These are phyloP conservation scores for Trichosporon ovoides DNA, from an alignment of 1,284 basidiomycete genomes.

Conservation along the genomic window DNA sequence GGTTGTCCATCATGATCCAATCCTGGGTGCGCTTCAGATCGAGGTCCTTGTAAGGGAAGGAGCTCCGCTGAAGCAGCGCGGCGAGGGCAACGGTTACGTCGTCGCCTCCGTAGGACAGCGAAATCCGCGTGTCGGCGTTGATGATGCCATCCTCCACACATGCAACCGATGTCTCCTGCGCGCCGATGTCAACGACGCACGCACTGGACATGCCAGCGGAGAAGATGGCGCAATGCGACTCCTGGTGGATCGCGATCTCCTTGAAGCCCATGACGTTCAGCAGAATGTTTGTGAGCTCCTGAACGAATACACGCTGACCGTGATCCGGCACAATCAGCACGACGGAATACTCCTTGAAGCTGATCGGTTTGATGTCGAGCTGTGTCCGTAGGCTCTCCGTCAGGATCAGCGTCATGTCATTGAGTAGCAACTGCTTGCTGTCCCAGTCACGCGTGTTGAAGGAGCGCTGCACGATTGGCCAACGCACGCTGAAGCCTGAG, in stretches of 20 bases:
- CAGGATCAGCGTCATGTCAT: slow-evolving; percentile 72
- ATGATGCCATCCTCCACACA: slow-evolving; percentile 95
- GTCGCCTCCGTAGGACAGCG: slow-evolving; percentile 82
- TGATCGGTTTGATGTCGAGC: slow-evolving; percentile 56
- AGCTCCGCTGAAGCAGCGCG: slow-evolving; percentile 70
- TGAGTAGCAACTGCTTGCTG: slow-evolving; percentile 62
- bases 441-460: slow-evolving; percentile 76
- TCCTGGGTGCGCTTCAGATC: slow-evolving; percentile 72
- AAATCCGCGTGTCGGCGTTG: slow-evolving; percentile 79
- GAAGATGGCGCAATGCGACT: slow-evolving; percentile 88
- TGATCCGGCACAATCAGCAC: slow-evolving; percentile 90
- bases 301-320: slow-evolving; percentile 77
- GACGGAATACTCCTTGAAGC: slow-evolving; percentile 74
- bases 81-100: slow-evolving; percentile 87
- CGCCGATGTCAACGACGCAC: slow-evolving; percentile 93
- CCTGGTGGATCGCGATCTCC: slow-evolving; percentile 86
- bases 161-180: slow-evolving; percentile 74
- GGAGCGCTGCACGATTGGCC: slow-evolving; percentile 68
- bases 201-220: slow-evolving; percentile 91
- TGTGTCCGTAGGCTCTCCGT: slow-evolving; percentile 59
- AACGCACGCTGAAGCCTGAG: slow-evolving; percentile 64
- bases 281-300: slow-evolving; percentile 70
- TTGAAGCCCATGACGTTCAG: slow-evolving; percentile 82
- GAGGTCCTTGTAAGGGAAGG: slow-evolving; percentile 82
- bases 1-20: slow-evolving; percentile 80